Base-by-base conservation (phyloP, 2,329 filamentous ascomycete species). In the Falciphora oryzae region DNA sequence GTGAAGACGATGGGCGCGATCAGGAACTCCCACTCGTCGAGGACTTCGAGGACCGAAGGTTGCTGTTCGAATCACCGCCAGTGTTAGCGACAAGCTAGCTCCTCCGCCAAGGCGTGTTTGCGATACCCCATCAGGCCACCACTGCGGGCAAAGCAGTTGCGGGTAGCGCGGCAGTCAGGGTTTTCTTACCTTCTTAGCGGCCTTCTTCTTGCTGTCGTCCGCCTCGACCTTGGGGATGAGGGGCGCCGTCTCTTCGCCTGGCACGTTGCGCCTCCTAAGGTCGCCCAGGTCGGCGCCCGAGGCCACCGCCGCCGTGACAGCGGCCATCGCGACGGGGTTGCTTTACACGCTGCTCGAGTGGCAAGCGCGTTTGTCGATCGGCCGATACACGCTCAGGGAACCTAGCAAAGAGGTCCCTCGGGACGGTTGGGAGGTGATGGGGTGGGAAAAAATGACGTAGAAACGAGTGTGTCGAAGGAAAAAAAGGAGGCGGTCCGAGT, bases 1-100 rank as follows among this genome's bases (percentile, higher is more conserved):
- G 85, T 85, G 77, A 89, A 85, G 73, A 89, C 73, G 71, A 89
- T 73, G 64, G 87, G 83, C 68, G 84, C 83, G 73, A 87, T 81
- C 72, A 88, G 72, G 73, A 83, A 80, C 74, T 90, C 83, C 83
- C 86, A 85, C 76, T 88, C 79, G 71, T 83, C 80, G 69, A 93
- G 83, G 70, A 84, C 80, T 65, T 88, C 75, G 70, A 91, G 77
- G 68, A 90, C 74, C 29, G 85, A 85, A 69, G 85, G 81, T 69
- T 81, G 75, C 77, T 63, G 31, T 32, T 84, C 66, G 5, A 64
- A 35, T 29, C 65, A 29, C 44, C 1, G 63, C 31, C 58, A 18
- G 3, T 44, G 66, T 77, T 63, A 74, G 72, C 67, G 68, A 68
- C 63, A 56, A 28, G 56, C 61, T 35, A 44, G 29, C 8, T 29